Percentiles rank a stretch among this genome's conserved stretches.
Evolutionary conservation across 73 alveolate genomes (phyloP).

Genomic region (Durusdinium trenchii): DNA sequence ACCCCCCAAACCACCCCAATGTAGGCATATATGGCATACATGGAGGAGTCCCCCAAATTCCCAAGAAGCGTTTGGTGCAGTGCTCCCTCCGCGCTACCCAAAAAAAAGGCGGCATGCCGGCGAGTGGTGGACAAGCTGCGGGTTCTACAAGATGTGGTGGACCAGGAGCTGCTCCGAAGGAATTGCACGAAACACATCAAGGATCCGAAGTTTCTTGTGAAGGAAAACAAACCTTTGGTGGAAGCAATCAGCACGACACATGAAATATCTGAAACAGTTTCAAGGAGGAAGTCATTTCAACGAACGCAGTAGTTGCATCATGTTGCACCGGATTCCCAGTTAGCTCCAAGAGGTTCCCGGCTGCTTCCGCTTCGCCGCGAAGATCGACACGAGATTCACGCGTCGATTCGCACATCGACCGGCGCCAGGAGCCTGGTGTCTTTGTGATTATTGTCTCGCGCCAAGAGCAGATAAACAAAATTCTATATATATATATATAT

Average conservation of each 20-base stretch:
- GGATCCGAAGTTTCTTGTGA: neutral
- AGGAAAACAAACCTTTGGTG: neutral
- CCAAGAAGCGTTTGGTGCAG: neutral
- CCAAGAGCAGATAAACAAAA: too few species aligned
- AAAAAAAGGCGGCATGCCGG: constrained; percentile 91
- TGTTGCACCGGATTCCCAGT: too few species aligned
- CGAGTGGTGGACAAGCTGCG: constrained; percentile 80
- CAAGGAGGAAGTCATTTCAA: neutral
- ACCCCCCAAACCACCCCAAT: neutral
- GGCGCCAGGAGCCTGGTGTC: constrained; percentile 70
- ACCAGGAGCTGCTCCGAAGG: constrained; percentile 33
- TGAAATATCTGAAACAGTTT: neutral
- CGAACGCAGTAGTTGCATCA: neutral
- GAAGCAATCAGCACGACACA: neutral
- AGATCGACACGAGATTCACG: neutral
- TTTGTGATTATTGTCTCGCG: constrained; percentile 68
- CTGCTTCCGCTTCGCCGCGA: neutral
- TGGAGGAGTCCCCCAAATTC: neutral
- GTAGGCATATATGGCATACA: neutral
- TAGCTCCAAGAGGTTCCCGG: too few species aligned
- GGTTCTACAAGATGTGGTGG: constrained; percentile 73
- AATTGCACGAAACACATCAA: neutral
- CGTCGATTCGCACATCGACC: neutral
- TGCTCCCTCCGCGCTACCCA: neutral
- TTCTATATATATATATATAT: too few species aligned